phyloP scores from a whole-genome alignment of 2,329 filamentous ascomycete genomes.

The Aspergillus cejpii region DNA sequence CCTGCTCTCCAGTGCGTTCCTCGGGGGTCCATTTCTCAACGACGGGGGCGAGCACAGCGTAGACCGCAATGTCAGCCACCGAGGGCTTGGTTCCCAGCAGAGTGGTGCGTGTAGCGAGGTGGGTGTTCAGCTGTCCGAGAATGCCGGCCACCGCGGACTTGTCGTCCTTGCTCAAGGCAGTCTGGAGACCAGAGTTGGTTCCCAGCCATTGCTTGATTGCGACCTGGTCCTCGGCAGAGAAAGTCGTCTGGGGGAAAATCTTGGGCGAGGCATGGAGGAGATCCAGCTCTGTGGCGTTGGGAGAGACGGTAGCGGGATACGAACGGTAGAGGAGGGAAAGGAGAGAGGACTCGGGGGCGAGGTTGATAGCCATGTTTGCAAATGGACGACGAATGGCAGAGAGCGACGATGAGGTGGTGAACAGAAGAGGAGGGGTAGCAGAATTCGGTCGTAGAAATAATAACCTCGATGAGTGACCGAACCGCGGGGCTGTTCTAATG shows the following conservation, averaged over 20 bases:
- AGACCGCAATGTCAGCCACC: constrained; percentile 76
- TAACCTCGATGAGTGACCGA: constrained; percentile 4
- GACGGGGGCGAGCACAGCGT: constrained; percentile 66
- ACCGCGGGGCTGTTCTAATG: constrained; percentile 17
- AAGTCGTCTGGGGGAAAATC: constrained; percentile 64
- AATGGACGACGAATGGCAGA: constrained; percentile 14
- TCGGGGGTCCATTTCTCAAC: constrained; percentile 76
- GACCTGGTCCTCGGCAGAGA: constrained; percentile 70
- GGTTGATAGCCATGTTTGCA: constrained; percentile 25
- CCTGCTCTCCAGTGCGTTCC: constrained; percentile 81
- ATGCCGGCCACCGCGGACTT: constrained; percentile 54
- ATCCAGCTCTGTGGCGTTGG: constrained; percentile 39
- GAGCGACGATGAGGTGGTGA: constrained; percentile 10
- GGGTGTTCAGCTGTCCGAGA: constrained; percentile 72
- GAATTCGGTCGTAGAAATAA: constrained; percentile 4
- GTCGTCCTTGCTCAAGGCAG: constrained; percentile 46
- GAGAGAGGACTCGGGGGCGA: constrained; percentile 38
- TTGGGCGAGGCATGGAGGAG: constrained; percentile 47
- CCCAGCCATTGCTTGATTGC: constrained; percentile 87
- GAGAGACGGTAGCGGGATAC: constrained; percentile 37
- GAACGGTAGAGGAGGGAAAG: constrained; percentile 43
- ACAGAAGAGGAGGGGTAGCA: constrained; percentile 24
- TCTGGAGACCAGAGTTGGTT: constrained; percentile 64
- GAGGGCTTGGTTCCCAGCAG: constrained; percentile 85
- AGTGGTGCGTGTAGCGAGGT: constrained; percentile 82